Conservation (phyloP, 2,329 filamentous ascomycete genomes). For the Diaporthe ilicicola region DNA sequence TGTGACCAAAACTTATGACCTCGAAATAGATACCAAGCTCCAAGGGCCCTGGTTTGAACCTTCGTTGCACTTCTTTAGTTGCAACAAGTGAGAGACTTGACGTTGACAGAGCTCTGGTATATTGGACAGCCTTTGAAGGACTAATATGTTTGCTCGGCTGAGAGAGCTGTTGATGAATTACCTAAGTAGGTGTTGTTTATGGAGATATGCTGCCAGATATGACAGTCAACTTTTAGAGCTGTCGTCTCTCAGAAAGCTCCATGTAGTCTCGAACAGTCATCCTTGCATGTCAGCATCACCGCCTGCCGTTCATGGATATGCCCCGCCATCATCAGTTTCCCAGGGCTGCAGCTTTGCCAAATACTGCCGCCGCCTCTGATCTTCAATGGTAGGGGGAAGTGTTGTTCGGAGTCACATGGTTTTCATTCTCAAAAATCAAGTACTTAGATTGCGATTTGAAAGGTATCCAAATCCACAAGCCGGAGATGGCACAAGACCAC, state of each 20-base stretch:
- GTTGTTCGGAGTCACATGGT: neutral
- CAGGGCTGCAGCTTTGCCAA: neutral
- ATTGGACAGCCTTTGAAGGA: neutral
- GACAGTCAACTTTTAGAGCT: neutral
- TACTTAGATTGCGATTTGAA: neutral
- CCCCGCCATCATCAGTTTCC: neutral
- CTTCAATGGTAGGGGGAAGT: neutral
- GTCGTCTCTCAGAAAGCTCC: neutral
- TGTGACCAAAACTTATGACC: neutral
- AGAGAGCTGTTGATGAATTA: neutral
- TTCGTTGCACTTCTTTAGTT: neutral
- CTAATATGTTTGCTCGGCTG: neutral
- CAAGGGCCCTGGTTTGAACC: neutral
- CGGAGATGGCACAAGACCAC: conserved; percentile 20
- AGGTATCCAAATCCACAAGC: neutral
- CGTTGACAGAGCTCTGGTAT: neutral
- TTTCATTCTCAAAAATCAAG: neutral
- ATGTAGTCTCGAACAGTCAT: neutral
- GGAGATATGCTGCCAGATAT: neutral
- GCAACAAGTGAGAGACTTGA: no score
- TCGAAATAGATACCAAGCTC: neutral
- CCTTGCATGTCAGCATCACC: neutral
- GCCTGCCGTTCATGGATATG: conserved; percentile 13
- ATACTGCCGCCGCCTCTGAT: no score
- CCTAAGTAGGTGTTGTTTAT: neutral